Evolutionary conservation across 2,329 filamentous ascomycete genomes (phyloP).

Genomic region (Cercospora brassicicola): DNA sequence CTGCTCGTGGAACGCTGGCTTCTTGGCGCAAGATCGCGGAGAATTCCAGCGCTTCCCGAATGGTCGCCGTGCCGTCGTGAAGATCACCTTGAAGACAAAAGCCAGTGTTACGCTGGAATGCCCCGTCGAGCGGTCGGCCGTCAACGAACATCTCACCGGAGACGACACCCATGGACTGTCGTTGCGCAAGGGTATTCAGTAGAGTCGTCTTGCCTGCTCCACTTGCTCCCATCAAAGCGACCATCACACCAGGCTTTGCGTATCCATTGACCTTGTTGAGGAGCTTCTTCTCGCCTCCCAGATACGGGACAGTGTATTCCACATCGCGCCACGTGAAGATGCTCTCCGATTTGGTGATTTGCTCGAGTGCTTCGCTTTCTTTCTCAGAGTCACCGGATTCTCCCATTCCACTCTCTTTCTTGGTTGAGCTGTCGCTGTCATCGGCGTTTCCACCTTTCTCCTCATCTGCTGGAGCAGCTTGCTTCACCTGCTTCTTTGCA

Average conservation of each 20-base stretch:
- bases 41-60: slow-evolving; percentile 68
- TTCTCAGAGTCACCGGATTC: slow-evolving; percentile 35
- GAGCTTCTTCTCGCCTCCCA: slow-evolving; percentile 61
- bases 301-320: slow-evolving; percentile 70
- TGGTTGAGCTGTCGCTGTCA: slow-evolving; percentile 38
- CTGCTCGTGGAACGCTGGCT: slow-evolving; percentile 52
- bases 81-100: slow-evolving; percentile 73
- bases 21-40: slow-evolving; percentile 66
- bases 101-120: slow-evolving; percentile 69
- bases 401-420: slow-evolving; percentile 33
- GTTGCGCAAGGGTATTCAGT: slow-evolving; percentile 73
- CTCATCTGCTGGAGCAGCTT: slow-evolving; percentile 54
- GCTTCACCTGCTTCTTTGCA: slow-evolving; percentile 56
- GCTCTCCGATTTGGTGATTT: slow-evolving; percentile 59
- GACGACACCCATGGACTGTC: slow-evolving; percentile 65
- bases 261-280: slow-evolving; percentile 73
- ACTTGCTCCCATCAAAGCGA: slow-evolving; percentile 77
- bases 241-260: slow-evolving; percentile 75
- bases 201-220: slow-evolving; percentile 83
- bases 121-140: slow-evolving; percentile 59
- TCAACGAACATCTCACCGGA: slow-evolving; percentile 72
- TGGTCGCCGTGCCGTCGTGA: slow-evolving; percentile 66
- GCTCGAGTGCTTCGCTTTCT: slow-evolving; percentile 46
- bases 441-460: slow-evolving; percentile 52
- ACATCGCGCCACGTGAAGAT: slow-evolving; percentile 72